Evolutionary conservation across 1,139 yeast species (phyloP), one percentile per base, ranked within the genome.

Genomic region (Torulaspora pretoriensis): DNA sequence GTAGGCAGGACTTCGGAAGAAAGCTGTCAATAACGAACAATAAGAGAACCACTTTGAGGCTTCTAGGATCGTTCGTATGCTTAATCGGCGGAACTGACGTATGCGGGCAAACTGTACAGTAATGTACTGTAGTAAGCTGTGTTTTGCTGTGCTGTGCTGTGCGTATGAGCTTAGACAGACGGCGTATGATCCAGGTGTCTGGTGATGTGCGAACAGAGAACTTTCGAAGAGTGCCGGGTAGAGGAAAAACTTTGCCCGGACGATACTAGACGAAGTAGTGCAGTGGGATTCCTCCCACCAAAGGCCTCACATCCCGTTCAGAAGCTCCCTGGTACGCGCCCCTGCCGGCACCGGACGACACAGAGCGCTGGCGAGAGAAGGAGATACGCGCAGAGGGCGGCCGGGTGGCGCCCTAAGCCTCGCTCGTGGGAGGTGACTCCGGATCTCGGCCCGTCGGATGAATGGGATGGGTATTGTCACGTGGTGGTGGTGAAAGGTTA

Each of bases 201-300:
- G 22, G 32, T 29, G 17, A 29, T 14, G 35, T 32, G 35, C 24
- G 13, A 26, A 19, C 22, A 19, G 29, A 16, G 24, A 30, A 27
- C 36, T 39, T 34, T 33, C 43, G 12, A 37, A 40, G 30, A 29
- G 29, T 14, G 29, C 43, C 24, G 43, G 29, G 27, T 27, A 12
- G 39, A 16, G n/a, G 19, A 28, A 28, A 27, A 16, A 23, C 16
- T 25, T 25, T 29, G 32, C 32, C 39, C 29, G 35, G 35, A 24
- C 38, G 22, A 22, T 25, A 19, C 38, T 23, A 27, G 36, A 23
- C 43, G 19, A 36, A 24, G 43, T 17, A 26, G 34, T 17, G 29
- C 33, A 26, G 35, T n/a, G 7, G 22, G 5, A 19, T 19, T 32
- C 26, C 35, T 17, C 25, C 35, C 35, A 23, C 35, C 35, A 29